These are phyloP conservation scores for Waltergamsia citrina DNA, from an alignment of 2,329 filamentous ascomycete species.

Conservation along the genomic window DNA sequence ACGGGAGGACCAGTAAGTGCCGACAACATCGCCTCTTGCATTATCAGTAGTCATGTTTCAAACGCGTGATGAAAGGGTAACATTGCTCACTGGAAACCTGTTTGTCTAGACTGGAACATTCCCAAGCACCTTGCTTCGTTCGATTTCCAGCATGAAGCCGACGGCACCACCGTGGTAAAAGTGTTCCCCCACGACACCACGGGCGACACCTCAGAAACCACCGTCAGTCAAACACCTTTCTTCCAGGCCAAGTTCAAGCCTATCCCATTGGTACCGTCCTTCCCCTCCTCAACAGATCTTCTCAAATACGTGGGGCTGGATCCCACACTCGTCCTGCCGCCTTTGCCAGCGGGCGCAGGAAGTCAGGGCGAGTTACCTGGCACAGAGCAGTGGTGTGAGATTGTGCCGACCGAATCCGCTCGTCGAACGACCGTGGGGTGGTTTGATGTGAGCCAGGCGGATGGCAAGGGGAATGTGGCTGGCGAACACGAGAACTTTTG, in stretches of 20 bases:
- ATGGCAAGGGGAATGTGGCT: conserved; percentile 5
- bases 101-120: conserved; percentile 38
- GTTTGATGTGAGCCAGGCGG: conserved; percentile 32
- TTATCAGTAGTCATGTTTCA: too few relatives aligned
- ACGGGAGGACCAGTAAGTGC: conserved; percentile 36
- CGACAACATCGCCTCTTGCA: too few relatives aligned
- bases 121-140: conserved; percentile 46
- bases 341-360: conserved; percentile 29
- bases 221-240: conserved; percentile 19
- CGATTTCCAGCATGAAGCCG: conserved; percentile 21
- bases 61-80: too few relatives aligned
- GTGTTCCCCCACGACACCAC: conserved; percentile 27
- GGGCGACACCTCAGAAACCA: conserved; percentile 14
- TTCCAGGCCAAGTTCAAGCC: conserved; percentile 29
- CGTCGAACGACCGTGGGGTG: conserved; percentile 28
- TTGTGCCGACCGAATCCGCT: conserved; percentile 20
- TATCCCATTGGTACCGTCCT: conserved; percentile 1
- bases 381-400: conserved; percentile 34
- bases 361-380: conserved; percentile 31
- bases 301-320: conserved; percentile 11
- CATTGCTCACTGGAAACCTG: too few relatives aligned
- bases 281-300: conserved; percentile 2
- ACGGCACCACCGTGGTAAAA: conserved; percentile 20
- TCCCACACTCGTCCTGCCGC: conserved; percentile 35
- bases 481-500: conserved; percentile 31